A percentile compares a stretch with the other conserved stretches of the same genome.
Evolutionary conservation across 805 yeast species (phyloP).

Genomic region (Candida nemodendra): DNA sequence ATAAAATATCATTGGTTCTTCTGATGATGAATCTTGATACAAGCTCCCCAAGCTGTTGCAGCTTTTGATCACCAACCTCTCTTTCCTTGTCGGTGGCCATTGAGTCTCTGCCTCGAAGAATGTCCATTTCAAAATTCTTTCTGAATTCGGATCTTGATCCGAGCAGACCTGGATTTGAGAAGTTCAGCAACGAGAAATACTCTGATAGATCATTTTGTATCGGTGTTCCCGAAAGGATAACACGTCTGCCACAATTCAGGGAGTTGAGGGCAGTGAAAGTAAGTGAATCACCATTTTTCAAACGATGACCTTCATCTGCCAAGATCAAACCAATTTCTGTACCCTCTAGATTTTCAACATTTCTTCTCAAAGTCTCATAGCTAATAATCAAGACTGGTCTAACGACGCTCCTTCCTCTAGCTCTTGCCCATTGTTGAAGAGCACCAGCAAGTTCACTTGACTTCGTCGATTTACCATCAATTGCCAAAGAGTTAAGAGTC

Average conservation of each 20-base stretch:
- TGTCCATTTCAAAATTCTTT: slow-evolving; percentile 77
- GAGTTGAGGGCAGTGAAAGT: slow-evolving; percentile 86
- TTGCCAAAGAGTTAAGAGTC: slow-evolving; percentile 81
- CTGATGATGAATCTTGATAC: slow-evolving; percentile 91
- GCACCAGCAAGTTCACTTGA: slow-evolving; percentile 65
- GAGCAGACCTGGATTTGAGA: slow-evolving; percentile 91
- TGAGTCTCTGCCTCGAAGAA: slow-evolving; percentile 85
- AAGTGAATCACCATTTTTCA: slow-evolving; percentile 85
- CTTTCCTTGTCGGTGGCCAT: slow-evolving; percentile 81
- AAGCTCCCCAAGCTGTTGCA: slow-evolving; percentile 65
- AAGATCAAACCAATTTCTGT: slow-evolving; percentile 83
- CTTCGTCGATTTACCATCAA: slow-evolving; percentile 85
- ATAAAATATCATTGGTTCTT: slow-evolving; percentile 90
- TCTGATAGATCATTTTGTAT: slow-evolving; percentile 94
- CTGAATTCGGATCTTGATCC: slow-evolving; percentile 85
- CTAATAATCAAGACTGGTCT: slow-evolving; percentile 92
- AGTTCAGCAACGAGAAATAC: slow-evolving; percentile 83
- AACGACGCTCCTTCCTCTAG: slow-evolving; percentile 83
- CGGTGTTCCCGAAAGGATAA: slow-evolving; percentile 93
- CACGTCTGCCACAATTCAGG: slow-evolving; percentile 83
- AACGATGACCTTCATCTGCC: slow-evolving; percentile 84
- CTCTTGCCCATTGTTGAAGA: slow-evolving; percentile 80
- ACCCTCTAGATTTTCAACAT: slow-evolving; percentile 69
- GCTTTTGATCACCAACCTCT: slow-evolving; percentile 62
- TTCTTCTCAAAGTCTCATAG: slow-evolving; percentile 88